A percentile compares a stretch with the other conserved stretches of the same genome.
Evolutionary conservation across 2,329 filamentous ascomycete genomes (phyloP).

Genomic region (Mollisiaceae sp.): DNA sequence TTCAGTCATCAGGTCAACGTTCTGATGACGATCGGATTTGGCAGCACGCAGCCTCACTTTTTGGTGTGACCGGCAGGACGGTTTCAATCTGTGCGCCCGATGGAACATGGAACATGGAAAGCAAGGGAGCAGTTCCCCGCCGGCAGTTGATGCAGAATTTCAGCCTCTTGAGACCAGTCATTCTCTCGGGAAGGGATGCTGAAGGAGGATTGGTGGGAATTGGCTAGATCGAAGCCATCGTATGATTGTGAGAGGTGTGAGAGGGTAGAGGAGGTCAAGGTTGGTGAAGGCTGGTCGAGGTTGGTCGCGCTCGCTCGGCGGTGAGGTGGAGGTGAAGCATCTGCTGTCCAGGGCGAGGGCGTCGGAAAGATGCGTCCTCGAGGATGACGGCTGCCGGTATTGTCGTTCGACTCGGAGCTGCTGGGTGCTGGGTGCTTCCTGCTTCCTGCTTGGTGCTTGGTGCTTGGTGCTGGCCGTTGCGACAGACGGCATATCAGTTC

Average conservation of each 20-base stretch:
- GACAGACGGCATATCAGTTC: constrained; percentile 2
- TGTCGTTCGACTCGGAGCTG: not conserved
- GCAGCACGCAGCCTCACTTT: constrained; percentile 11
- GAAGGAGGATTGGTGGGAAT: not conserved
- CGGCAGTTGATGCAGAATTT: constrained; percentile 7
- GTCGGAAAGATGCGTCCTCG: not conserved
- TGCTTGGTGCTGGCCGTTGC: too few species aligned
- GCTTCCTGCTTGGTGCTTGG: too few species aligned
- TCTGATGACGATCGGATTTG: constrained; percentile 4
- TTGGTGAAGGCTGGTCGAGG: not conserved
- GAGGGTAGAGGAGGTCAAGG: too few species aligned
- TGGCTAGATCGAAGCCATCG: not conserved
- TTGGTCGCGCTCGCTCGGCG: not conserved
- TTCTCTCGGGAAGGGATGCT: not conserved
- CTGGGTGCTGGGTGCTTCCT: too few species aligned
- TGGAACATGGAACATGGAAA: not conserved
- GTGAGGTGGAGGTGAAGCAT: constrained; percentile 3
- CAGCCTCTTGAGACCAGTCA: constrained; percentile 9
- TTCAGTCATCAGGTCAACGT: constrained; percentile 7
- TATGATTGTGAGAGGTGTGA: not conserved
- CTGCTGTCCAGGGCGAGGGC: not conserved
- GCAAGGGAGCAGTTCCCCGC: constrained; percentile 6
- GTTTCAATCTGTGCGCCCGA: constrained; percentile 9
- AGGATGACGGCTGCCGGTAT: not conserved
- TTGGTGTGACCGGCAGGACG: not conserved